Evolutionary conservation across 345 rosid species (phyloP), one percentile per base, ranked within the genome.

Genomic region (Salix koriyanagi): DNA sequence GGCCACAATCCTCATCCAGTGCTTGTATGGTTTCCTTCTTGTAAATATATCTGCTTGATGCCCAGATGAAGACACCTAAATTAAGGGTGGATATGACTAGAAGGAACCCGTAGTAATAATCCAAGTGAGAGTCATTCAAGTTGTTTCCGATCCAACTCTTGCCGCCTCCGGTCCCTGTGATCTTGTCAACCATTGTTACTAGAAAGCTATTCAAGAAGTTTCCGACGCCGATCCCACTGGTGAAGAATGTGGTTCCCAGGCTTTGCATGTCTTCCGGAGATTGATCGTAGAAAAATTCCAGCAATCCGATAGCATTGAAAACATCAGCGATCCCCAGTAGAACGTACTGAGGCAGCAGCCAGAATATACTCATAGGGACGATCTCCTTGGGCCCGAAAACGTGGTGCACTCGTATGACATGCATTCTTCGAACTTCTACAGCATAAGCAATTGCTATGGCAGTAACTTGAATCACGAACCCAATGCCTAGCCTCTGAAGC

Each of bases 231-330:
- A 92, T 89, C 65, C 94, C 96, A 72, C 96, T 92, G 0, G 98
- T 94, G 83, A 92, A 94, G 84, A 91, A 94, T 5, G 96, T 89
- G 6, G 98, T 94, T 56, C 98, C 98, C 1, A 92, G 90, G 87
- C 97, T 94, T 75, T 92, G 94, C 97, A 94, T 92, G 65, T 91
- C 92, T 66, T 90, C 92, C 1, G 97, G 97, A 2, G 97, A 88
- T 54, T 94, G 98, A 73, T 94, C 97, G 58, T 90, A 91, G 90
- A 94, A 94, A 76, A 94, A 94, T 81, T 92, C 97, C 4, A 92
- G 87, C 75, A 89, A 75, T 60, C 94, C 97, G 61, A 91, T 90
- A 0, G 95, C 97, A 37, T 85, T 89, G 50, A 94, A 94, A 79
- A 90, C 97, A 75, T 94, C 97, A 1, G 89, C 97, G 14, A 91